Base-by-base conservation (phyloP, 306 rosid genomes). In the Lathyrus tuberosus region DNA sequence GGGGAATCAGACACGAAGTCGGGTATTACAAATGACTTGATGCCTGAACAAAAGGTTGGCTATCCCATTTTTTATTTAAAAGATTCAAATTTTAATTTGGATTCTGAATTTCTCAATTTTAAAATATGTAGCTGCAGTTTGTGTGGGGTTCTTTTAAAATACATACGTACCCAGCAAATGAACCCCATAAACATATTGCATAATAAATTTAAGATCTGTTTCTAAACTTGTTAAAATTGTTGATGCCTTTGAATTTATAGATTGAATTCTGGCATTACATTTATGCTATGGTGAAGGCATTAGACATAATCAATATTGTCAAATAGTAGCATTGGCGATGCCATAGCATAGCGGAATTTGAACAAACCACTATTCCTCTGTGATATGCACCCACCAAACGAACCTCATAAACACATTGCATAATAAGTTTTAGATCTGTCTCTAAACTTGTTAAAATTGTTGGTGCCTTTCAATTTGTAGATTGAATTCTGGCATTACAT, bases 41-140 rank as follows among this genome's bases (percentile, higher is more conserved):
- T 37, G 43, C 82, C 80, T 30, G 58, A 74, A 61, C 80, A 81
- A 62, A 87, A 86, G 92, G 97, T 91, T 78, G 51, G 73, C 54
- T 54, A 41, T 1, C 69, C 53, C 10, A 15, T 65, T 22, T 47
- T 10, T 22, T 16, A 53, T 9, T 48, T 6, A 31, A 16, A 18
- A 62, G 33, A 62, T 41, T 20, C 18, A 22, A 7, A 22, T 63
- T 42, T 63, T 41, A 57, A 33, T 28, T 47, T 48, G 60, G 70
- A 31, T 70, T 69, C 26, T 64, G 44, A 51, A 28, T 43, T 65
- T 42, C 20, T 42, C 9, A 41, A 2, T 64, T 38, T 69, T 9
- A 2, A 69, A 60, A 28, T 38, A 18, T 13, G 54, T 35, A 62
- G 76, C 47, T 5, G 15, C 8, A 31, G 2, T 56, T 37, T 60